These are phyloP conservation scores for Vitrella brassicaformis DNA, from an alignment of 73 alveolate genomes.

Conservation along the genomic window DNA sequence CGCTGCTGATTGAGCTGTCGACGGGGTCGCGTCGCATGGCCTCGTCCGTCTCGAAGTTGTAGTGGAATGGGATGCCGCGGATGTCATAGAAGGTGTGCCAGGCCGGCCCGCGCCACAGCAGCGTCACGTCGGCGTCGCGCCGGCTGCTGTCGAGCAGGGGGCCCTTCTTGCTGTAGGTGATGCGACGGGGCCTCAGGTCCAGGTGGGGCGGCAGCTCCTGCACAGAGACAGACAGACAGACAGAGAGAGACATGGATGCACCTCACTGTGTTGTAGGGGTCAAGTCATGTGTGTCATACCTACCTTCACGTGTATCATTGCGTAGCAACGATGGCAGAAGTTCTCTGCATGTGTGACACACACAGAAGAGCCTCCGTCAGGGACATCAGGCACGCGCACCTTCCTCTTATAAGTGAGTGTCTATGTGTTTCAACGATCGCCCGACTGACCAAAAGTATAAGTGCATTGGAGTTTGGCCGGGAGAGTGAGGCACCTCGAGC, in stretches of 20 bases:
- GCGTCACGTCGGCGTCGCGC: not conserved
- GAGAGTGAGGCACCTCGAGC: no score
- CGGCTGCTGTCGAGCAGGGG: not conserved
- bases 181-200: slow-evolving; percentile 14
- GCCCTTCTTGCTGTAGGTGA: not conserved
- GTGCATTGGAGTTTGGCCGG: slow-evolving; percentile 38
- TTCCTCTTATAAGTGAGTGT: no score
- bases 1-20: no score
- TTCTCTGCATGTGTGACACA: no score
- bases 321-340: no score
- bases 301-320: no score
- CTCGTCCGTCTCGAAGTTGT: slow-evolving; percentile 38
- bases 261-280: not conserved
- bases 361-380: no score
- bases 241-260: not conserved
- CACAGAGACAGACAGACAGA: slow-evolving; percentile 1
- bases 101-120: no score
- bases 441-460: slow-evolving; percentile 29
- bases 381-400: no score
- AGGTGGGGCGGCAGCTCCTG: slow-evolving; percentile 20
- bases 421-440: no score
- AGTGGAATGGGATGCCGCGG: slow-evolving; percentile 26
- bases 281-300: no score
- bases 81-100: slow-evolving; percentile 35
- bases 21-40: no score